Evolutionary conservation across 225 moss, liverwort and hornwort species (phyloP).

Genomic region (Sphagnum tenellum): DNA sequence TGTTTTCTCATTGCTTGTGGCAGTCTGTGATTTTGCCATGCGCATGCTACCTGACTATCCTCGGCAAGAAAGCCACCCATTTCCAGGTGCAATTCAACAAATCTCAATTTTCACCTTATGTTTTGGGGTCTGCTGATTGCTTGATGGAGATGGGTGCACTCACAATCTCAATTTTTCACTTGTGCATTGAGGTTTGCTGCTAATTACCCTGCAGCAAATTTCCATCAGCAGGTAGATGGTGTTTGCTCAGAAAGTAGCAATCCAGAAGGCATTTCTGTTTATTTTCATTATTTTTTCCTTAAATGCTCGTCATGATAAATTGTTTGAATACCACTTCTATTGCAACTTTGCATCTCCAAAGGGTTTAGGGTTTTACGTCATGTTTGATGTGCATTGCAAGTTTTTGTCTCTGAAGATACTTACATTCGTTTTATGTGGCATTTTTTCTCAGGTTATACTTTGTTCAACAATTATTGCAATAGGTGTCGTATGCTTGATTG

Average conservation of each 20-base stretch:
- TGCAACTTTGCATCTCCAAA: too few relatives aligned
- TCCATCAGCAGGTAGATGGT: too few relatives aligned
- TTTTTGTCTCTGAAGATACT: too few relatives aligned
- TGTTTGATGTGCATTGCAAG: neutral
- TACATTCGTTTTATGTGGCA: too few relatives aligned
- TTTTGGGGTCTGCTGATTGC: neutral
- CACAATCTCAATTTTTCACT: neutral
- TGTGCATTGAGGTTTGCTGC: neutral
- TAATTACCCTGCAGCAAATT: too few relatives aligned
- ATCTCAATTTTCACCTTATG: neutral
- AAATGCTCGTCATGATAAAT: too few relatives aligned
- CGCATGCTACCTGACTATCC: constrained; percentile 49
- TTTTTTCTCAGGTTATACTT: constrained; percentile 18
- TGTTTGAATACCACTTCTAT: too few relatives aligned
- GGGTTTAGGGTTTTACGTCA: neutral
- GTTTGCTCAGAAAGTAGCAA: too few relatives aligned
- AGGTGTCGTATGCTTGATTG: constrained; percentile 46
- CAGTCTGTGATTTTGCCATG: constrained; percentile 58
- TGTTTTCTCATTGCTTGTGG: neutral
- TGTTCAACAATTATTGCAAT: constrained; percentile 50
- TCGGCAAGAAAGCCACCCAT: constrained; percentile 34
- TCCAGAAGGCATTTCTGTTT: too few relatives aligned
- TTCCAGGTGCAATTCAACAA: constrained; percentile 16
- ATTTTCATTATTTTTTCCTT: too few relatives aligned
- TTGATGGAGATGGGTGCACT: neutral